These are phyloP conservation scores for Porphyrellus cyaneotinctus DNA, from an alignment of 768 basidiomycete species.

Conservation along the genomic window DNA sequence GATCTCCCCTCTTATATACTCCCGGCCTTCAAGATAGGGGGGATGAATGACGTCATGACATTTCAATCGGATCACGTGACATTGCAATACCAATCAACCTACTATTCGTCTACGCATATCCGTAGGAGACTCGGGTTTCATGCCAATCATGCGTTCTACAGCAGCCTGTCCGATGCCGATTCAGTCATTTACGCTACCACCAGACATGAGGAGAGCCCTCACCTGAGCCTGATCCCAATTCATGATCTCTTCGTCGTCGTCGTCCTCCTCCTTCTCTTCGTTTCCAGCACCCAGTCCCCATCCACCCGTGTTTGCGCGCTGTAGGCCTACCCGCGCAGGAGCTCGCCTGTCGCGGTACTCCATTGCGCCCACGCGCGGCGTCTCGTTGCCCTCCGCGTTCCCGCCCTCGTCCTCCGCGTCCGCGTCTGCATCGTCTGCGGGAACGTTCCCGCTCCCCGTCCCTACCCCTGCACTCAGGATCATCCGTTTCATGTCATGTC, in stretches of 20 bases:
- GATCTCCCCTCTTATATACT: background rate
- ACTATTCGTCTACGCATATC: constrained; percentile 26
- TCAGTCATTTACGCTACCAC: background rate
- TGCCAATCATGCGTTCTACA: constrained; percentile 58
- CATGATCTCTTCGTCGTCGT: constrained; percentile 59
- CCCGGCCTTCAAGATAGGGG: constrained; percentile 11
- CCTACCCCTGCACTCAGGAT: constrained; percentile 27
- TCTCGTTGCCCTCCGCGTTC: constrained; percentile 51
- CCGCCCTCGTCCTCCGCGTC: constrained; percentile 34
- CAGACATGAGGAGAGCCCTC: background rate
- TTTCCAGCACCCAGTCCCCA: constrained; percentile 70
- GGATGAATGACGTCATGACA: constrained; percentile 13
- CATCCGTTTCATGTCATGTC: constrained; percentile 27
- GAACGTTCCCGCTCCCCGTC: constrained; percentile 5
- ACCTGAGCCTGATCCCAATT: constrained; percentile 75
- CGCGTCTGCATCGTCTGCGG: constrained; percentile 28
- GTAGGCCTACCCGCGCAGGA: constrained; percentile 35
- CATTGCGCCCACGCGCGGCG: constrained; percentile 50
- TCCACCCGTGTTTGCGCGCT: constrained; percentile 54
- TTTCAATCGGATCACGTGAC: constrained; percentile 9
- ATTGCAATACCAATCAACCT: constrained; percentile 14
- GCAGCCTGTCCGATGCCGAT: constrained; percentile 36
- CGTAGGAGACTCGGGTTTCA: constrained; percentile 33
- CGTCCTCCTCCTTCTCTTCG: constrained; percentile 58
- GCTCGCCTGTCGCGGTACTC: constrained; percentile 16